A percentile compares a stretch with the other conserved stretches of the same genome.
phyloP scores from a whole-genome alignment of 176 grass and related monocot species.

The Zoysia japonica region DNA sequence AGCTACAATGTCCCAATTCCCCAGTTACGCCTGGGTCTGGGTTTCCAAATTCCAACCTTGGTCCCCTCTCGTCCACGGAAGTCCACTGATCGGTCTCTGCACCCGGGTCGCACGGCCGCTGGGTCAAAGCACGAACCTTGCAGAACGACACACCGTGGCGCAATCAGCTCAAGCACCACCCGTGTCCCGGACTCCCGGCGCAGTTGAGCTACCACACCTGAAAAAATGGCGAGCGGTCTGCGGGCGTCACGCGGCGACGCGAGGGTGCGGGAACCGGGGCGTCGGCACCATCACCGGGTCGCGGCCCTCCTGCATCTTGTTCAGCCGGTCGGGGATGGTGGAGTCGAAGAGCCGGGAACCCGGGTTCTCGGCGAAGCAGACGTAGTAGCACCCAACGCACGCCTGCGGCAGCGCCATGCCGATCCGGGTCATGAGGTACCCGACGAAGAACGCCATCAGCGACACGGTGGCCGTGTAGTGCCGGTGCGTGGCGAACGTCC shows the following conservation, averaged over 20 bases:
- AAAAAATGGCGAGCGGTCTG: not conserved
- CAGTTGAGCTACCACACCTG: not conserved
- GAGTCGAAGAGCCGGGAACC: constrained; percentile 57
- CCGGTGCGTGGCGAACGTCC: constrained; percentile 66
- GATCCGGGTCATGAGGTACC: constrained; percentile 98
- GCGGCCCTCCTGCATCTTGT: constrained; percentile 32
- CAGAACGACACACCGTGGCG: not conserved
- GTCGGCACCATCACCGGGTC: constrained; percentile 47
- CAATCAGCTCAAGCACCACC: no score
- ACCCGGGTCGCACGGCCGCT: not conserved
- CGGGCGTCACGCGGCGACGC: constrained; percentile 18
- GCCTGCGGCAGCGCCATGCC: constrained; percentile 98
- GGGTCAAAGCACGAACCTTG: not conserved
- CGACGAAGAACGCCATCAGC: constrained; percentile 86
- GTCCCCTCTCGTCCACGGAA: constrained; percentile 8
- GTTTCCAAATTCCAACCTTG: not conserved
- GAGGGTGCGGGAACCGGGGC: constrained; percentile 73
- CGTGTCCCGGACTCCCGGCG: not conserved
- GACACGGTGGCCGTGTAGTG: constrained; percentile 90
- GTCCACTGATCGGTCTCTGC: not conserved
- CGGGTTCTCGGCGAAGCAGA: constrained; percentile 93
- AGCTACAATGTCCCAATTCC: not conserved
- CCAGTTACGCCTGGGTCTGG: not conserved
- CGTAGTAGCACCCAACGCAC: constrained; percentile 92
- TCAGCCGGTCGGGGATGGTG: constrained; percentile 53